A percentile compares a stretch with the other conserved stretches of the same genome.
Conservation (phyloP, 805 yeast genomes). For the Barnettozyma botsteinii region DNA sequence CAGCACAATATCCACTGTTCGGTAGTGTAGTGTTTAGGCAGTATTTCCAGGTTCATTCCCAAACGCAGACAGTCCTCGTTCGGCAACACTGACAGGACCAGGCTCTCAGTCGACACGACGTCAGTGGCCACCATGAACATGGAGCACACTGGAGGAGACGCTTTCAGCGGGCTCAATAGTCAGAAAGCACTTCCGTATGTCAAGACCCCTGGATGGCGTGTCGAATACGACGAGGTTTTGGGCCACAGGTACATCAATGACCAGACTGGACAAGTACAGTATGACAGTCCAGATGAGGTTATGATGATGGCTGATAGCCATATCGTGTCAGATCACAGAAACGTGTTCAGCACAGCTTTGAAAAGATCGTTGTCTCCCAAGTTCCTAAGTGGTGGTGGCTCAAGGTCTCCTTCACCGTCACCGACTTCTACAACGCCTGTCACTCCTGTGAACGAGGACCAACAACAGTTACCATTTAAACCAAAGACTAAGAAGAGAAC, state of each 20-base stretch:
- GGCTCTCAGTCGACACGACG: no score
- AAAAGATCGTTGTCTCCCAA: slow-evolving; percentile 22
- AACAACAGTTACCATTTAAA: background rate
- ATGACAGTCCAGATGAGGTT: slow-evolving; percentile 37
- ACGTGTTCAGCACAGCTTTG: slow-evolving; percentile 11
- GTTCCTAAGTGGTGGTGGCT: slow-evolving; percentile 5
- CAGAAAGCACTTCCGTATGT: no score
- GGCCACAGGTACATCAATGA: slow-evolving; percentile 31
- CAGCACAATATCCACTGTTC: no score
- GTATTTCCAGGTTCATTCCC: background rate
- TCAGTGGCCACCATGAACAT: no score
- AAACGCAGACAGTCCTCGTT: background rate
- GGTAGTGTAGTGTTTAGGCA: background rate
- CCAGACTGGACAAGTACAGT: slow-evolving; percentile 27
- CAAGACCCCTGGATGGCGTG: slow-evolving; percentile 20
- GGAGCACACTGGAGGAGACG: no score
- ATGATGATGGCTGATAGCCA: no score
- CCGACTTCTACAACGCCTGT: background rate
- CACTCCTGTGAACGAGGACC: no score
- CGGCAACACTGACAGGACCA: no score
- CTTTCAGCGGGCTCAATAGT: slow-evolving; percentile 6
- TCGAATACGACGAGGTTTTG: slow-evolving; percentile 25
- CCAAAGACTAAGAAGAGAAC: background rate
- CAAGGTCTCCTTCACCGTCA: slow-evolving; percentile 3
- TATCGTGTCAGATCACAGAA: slow-evolving; percentile 7